Evolutionary conservation across 1,139 yeast genomes (phyloP), one percentile per base, ranked within the genome.

Genomic region (Candida gigantensis): DNA sequence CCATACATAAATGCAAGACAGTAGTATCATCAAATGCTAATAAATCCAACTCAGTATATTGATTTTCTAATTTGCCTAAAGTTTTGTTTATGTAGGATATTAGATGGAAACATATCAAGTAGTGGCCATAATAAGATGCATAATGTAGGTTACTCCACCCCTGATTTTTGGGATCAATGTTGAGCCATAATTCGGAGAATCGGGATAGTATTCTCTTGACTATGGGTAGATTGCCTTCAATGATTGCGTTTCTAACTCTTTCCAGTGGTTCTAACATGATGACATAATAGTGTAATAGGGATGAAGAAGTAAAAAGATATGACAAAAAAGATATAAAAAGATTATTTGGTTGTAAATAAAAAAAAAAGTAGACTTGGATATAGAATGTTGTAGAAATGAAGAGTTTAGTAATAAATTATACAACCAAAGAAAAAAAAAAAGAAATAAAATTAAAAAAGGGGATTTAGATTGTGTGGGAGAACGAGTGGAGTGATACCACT

Each of bases 131-230:
- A 53, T 62, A 84, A 6, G 95, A 81, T 1, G 96, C 92, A 59
- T 88, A 89, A 60, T 90, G 97, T 33, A 90, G 69, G 35, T 88
- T 85, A 28, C 86, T 74, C 97, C 97, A 90, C 1, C 97, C 97
- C 49, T 84, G 79, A 28, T 66, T 42, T 10, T 81, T 68, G 12
- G 65, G 56, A 55, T 92, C 90, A 15, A 80, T 71, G 53, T 89
- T 87, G 39, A 83, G 79, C 60, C 94, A 66, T 32, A 89, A 67
- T 25, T 81, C 85, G 0, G 97, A 96, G 52, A 75, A 85, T 34
- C 94, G 70, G 37, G 74, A 69, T 11, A 90, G 60, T 8, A 92
- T 65, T 21, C 96, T 73, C 48, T 79, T 75, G 24, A 86, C 92
- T 18, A 86, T 83, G 18, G 82, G 73, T 16, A 83, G 67, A 48